Evolutionary conservation across 116 monocot genomes (phyloP).

Genomic region (Dioscorea cayenensis): DNA sequence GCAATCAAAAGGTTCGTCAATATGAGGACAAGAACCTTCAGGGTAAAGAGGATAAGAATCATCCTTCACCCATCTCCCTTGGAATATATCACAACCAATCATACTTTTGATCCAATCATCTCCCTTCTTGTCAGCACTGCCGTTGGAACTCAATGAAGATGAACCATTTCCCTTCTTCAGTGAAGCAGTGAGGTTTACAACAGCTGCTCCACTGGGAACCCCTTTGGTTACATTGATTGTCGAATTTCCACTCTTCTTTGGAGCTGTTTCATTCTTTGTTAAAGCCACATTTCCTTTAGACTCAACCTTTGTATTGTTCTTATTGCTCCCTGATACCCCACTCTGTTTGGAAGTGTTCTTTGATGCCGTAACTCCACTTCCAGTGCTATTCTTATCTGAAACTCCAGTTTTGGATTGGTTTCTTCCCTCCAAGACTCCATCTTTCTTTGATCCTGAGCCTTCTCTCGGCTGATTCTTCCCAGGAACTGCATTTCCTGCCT

Average conservation of each 20-base stretch:
- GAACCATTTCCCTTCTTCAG: conserved; percentile 9
- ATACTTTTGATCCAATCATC: conserved; percentile 40
- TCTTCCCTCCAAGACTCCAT: not conserved
- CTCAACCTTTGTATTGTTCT: not conserved
- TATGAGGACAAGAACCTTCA: conserved; percentile 77
- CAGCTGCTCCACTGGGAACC: not conserved
- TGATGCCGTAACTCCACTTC: conserved; percentile 4
- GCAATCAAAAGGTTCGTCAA: conserved; percentile 87
- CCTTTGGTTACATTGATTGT: not conserved
- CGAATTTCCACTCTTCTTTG: not conserved
- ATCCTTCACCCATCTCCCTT: conserved; percentile 81
- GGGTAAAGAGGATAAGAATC: conserved; percentile 85
- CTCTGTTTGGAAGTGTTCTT: not conserved
- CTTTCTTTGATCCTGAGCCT: not conserved
- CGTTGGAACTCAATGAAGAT: not conserved
- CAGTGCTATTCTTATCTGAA: not conserved
- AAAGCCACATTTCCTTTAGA: not conserved
- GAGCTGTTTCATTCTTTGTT: not conserved
- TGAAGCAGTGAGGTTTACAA: conserved; percentile 8
- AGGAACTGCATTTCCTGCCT: not conserved
- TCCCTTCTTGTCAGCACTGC: conserved; percentile 6
- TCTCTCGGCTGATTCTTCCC: not conserved
- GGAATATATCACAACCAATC: conserved; percentile 67
- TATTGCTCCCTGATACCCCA: not conserved
- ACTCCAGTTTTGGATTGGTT: not conserved